A percentile compares a stretch with the other conserved stretches of the same genome.
Conservation (phyloP, 2,329 filamentous ascomycete species). For the Colletotrichum lentis region DNA sequence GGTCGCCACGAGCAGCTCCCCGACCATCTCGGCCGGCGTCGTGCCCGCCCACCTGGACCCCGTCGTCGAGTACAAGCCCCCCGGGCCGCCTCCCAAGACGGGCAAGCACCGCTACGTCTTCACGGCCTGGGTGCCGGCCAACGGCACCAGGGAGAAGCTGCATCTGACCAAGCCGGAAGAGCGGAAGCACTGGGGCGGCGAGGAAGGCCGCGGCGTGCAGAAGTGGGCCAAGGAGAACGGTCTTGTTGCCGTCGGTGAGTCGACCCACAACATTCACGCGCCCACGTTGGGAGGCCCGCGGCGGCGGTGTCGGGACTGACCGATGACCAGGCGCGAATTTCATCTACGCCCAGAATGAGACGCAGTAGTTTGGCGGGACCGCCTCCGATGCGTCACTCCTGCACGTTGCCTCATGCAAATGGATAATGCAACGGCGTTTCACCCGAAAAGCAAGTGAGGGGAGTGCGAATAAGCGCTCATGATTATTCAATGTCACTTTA, state of each 20-base stretch:
- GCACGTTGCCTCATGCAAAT: no score
- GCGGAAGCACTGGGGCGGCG: constrained; percentile 52
- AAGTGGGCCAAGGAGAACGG: constrained; percentile 54
- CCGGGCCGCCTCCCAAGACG: constrained; percentile 52
- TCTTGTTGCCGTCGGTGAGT: constrained; percentile 53
- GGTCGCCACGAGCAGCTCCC: constrained; percentile 49
- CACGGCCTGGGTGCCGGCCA: constrained; percentile 50
- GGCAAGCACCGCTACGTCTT: constrained; percentile 56
- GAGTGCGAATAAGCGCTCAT: not conserved
- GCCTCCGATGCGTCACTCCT: no score
- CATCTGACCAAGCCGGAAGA: constrained; percentile 48
- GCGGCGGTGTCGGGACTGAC: not conserved
- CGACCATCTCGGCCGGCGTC: constrained; percentile 35
- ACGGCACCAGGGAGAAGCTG: constrained; percentile 50
- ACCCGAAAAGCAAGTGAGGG: not conserved
- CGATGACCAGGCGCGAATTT: constrained; percentile 52
- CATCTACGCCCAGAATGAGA: constrained; percentile 51
- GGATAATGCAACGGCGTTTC: no score
- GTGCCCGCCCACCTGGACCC: constrained; percentile 44
- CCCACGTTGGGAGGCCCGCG: no score
- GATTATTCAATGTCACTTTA: not conserved
- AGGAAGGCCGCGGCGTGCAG: constrained; percentile 49
- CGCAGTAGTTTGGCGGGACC: constrained; percentile 43
- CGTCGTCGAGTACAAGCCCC: constrained; percentile 53
- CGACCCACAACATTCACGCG: no score